Evolutionary conservation across 116 monocot genomes (phyloP), one percentile per base, ranked within the genome.

Genomic region (Dioscorea cayenensis): DNA sequence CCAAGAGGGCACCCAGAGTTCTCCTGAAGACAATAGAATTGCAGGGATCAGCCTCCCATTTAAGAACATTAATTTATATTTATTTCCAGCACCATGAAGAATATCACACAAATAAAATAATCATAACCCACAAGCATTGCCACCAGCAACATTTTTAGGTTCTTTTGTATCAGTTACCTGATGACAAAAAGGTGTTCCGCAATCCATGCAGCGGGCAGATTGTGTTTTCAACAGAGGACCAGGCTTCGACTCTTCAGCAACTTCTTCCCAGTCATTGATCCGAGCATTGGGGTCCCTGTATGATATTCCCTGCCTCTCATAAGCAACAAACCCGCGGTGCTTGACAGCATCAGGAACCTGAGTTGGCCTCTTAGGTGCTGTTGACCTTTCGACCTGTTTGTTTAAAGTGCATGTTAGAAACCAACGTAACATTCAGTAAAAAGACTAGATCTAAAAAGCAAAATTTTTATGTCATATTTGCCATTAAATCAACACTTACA

Each of bases 171-270:
- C 20, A 22, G 8, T 72, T 77, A 99, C 99, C 91, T 99, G 99
- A 77, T 94, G 99, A 69, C 99, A 99, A 75, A 99, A 99, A 25
- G 99, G 99, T 36, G 99, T 99, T 10, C 99, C 99, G 73, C 99
- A 99, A 73, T 99, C 99, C 99, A 99, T 99, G 80, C 99, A 99
- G 59, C 99, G 89, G 65, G 99, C 99, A 55, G 99, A 99, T 63
- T 99, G 99, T 8, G 99, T 99, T 68, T 89, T 94, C 71, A 99
- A 71, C 51, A 99, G 72, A 17, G 94, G 82, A 18, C 99, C 94
- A 52, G 94, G 89, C 35, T 85, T 89, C 61, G 77, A 83, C 76
- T 87, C 87, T 20, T 84, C 81, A 48, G 83, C 78, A 75, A 99
- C 99, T 80, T 99, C 99, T 28, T 94, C 80, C 94, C 93, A 99